phyloP scores from a whole-genome alignment of 306 rosid species.

The Mimosa pudica region DNA sequence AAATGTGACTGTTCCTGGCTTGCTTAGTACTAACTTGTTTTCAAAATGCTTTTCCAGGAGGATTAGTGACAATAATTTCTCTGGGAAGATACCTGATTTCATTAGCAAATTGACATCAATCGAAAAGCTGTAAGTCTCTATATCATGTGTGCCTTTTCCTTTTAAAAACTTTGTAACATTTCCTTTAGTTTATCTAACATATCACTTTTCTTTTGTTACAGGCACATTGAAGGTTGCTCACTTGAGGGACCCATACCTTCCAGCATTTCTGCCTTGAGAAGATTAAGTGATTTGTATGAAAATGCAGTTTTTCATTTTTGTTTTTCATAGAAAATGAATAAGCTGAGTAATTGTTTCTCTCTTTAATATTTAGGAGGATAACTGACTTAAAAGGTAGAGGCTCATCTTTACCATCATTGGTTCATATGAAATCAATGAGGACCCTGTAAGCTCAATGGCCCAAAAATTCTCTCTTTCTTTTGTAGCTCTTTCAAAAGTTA shows the following conservation, averaged over 20 bases:
- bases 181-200: constrained; percentile 5
- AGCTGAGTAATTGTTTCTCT: constrained; percentile 32
- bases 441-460: constrained; percentile 71
- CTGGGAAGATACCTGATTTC: constrained; percentile 81
- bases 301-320: constrained; percentile 26
- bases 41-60: constrained; percentile 61
- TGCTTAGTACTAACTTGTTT: constrained; percentile 32
- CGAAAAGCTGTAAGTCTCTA: constrained; percentile 72
- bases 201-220: constrained; percentile 38
- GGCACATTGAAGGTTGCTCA: constrained; percentile 80
- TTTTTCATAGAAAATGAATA: constrained; percentile 32
- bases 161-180: not conserved
- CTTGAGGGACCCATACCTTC: constrained; percentile 89
- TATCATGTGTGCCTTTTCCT: constrained; percentile 8
- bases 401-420: constrained; percentile 68
- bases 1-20: constrained; percentile 15
- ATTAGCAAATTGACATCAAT: constrained; percentile 62
- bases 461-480: constrained; percentile 30
- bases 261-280: constrained; percentile 66
- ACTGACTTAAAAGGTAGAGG: constrained; percentile 62
- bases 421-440: constrained; percentile 60
- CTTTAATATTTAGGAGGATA: constrained; percentile 74
- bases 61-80: constrained; percentile 73
- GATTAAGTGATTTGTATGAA: constrained; percentile 74
- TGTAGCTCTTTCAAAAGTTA: constrained; percentile 25